phyloP scores from a whole-genome alignment of 768 basidiomycete genomes.

The Collybia sordida region DNA sequence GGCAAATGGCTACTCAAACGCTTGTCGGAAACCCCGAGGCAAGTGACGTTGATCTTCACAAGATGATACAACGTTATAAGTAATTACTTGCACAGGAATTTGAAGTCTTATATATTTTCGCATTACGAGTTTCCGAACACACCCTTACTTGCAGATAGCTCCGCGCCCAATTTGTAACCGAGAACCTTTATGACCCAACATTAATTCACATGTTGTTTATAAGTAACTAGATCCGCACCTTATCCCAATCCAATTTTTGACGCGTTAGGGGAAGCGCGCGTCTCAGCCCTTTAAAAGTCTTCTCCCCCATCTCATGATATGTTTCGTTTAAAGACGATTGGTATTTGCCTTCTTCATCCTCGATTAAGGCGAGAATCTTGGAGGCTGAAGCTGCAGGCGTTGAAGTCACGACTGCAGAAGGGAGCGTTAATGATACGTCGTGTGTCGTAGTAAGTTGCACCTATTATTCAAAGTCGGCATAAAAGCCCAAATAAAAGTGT shows the following conservation, averaged over 20 bases:
- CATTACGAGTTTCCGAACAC: constrained; percentile 40
- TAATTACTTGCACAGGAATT: too few relatives aligned
- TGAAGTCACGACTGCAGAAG: constrained; percentile 53
- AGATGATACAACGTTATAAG: too few relatives aligned
- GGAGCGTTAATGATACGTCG: constrained; percentile 61
- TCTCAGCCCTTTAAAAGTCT: constrained; percentile 88
- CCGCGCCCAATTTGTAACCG: constrained; percentile 76
- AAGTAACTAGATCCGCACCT: constrained; percentile 42
- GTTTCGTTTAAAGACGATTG: constrained; percentile 78
- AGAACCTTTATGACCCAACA: constrained; percentile 32
- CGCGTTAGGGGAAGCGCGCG: constrained; percentile 90
- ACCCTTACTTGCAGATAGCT: constrained; percentile 67
- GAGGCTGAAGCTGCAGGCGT: constrained; percentile 53
- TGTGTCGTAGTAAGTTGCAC: constrained; percentile 88
- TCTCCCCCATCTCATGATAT: constrained; percentile 90
- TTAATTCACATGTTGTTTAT: constrained; percentile 2
- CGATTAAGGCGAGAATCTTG: constrained; percentile 79
- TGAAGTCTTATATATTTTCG: neutral
- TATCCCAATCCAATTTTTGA: constrained; percentile 96
- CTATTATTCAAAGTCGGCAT: constrained; percentile 34
- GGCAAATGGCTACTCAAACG: too few relatives aligned
- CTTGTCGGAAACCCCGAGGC: too few relatives aligned
- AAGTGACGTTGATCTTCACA: too few relatives aligned
- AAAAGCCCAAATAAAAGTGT: neutral
- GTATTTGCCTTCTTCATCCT: constrained; percentile 76